Percentiles rank a stretch among this genome's conserved stretches.
phyloP scores from a whole-genome alignment of 805 yeast species.

The Starmera pachycereana region DNA sequence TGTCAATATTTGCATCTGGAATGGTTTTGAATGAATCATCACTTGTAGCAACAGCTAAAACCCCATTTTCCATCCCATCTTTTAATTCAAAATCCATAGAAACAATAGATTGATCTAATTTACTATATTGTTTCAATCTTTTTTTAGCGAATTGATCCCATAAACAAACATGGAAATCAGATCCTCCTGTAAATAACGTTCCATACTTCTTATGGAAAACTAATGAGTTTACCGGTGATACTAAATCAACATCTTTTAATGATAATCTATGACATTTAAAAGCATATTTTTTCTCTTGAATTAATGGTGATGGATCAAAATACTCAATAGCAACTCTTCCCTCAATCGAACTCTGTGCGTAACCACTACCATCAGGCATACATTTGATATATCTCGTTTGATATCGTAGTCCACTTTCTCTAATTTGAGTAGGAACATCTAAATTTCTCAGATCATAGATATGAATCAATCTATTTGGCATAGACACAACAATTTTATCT shows the following conservation, averaged over 20 bases:
- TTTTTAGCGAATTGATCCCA: conserved; percentile 86
- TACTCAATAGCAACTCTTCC: conserved; percentile 74
- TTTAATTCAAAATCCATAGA: conserved; percentile 26
- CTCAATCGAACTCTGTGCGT: conserved; percentile 65
- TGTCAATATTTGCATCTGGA: conserved; percentile 14
- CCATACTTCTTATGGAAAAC: conserved; percentile 69
- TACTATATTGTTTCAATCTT: conserved; percentile 63
- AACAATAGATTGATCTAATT: conserved; percentile 34
- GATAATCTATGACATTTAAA: conserved; percentile 69
- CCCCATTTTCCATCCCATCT: conserved; percentile 11
- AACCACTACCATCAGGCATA: conserved; percentile 47
- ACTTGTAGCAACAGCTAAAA: conserved; percentile 36
- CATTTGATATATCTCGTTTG: conserved; percentile 50
- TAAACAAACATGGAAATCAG: conserved; percentile 78
- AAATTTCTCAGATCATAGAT: conserved; percentile 46
- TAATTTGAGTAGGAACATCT: conserved; percentile 32
- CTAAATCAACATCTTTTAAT: conserved; percentile 36
- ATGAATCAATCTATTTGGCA: conserved; percentile 41
- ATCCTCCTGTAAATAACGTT: conserved; percentile 81
- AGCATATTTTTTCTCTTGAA: conserved; percentile 46
- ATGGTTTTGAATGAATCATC: conserved; percentile 38
- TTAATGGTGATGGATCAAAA: conserved; percentile 37
- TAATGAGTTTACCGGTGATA: conserved; percentile 71
- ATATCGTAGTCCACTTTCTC: conserved; percentile 58
- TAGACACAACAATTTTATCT: conserved; percentile 39